Evolutionary conservation across 768 basidiomycete species (phyloP), one percentile per base, ranked within the genome.

Genomic region (Crucibulum laeve): DNA sequence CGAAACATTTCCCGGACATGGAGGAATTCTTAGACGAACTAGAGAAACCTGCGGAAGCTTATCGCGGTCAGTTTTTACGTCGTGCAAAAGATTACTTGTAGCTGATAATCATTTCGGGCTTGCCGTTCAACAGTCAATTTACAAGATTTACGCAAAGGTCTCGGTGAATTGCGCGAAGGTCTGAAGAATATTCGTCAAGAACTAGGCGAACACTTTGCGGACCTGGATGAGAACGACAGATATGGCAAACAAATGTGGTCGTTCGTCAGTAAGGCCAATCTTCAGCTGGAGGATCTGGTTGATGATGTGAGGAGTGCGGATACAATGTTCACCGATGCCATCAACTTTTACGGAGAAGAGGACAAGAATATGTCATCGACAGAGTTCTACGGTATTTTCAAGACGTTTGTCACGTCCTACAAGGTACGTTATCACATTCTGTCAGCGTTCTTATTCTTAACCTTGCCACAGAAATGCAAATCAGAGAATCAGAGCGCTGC

Each of bases 341-440:
- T 95, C 46, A 82, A 74, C 44, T 95, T 91, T 58, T 99, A 88
- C 57, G 93, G 94, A 8, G 96, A 99, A 63, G 94, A 96, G 28
- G 85, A 90, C 52, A 88, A 85, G 62, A 86, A 71, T 49, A 82
- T 86, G 79, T 67, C 84, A 38, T 91, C 92, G 0, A 74, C 86
- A 3, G 95, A 97, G 56, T 99, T 98, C 69, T 99, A 91, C 65
- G 91, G 83, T 10, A 84, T 95, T 53, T 97, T 98, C 79, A 93
- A 96, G 68, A 96, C 91, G 1, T 99, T 99, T 55, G 79, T 94
- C 21, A 94, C 86, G 0, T 95, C 93, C 2, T 99, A 94, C 64
- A 84, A 74, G 75, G 89, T 89, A 50, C 45, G 72, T 58, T 5
- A 5, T 32, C 8, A 23, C 14, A 28, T 17, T 30, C 24, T 43